These are phyloP conservation scores for Neonectria sp. DNA, from an alignment of 2,329 filamentous ascomycete genomes.

Conservation along the genomic window DNA sequence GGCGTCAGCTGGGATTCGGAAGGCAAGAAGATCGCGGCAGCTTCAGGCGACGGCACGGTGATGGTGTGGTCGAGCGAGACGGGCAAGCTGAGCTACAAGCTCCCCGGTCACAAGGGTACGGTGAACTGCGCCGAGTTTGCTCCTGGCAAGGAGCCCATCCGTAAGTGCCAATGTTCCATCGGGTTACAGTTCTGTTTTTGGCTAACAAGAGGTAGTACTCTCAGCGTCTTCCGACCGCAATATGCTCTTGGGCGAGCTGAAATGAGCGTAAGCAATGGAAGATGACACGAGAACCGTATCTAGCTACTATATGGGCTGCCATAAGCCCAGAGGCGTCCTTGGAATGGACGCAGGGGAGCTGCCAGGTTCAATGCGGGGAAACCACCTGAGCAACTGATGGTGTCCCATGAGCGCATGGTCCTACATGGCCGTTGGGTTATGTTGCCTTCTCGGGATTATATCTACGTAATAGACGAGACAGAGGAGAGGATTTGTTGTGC, in stretches of 20 bases:
- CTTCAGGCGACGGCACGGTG: constrained; percentile 91
- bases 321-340: constrained; percentile 24
- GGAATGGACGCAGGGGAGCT: background rate
- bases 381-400: background rate
- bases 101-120: constrained; percentile 94
- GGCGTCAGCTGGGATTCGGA: constrained; percentile 90
- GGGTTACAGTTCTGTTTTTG: background rate
- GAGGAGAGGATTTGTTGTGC: background rate
- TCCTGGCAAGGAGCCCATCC: constrained; percentile 85
- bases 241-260: constrained; percentile 85
- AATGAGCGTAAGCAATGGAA: constrained; percentile 56
- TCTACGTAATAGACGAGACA: background rate
- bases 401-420: background rate
- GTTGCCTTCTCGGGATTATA: background rate
- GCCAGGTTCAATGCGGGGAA: background rate
- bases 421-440: background rate
- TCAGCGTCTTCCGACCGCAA: constrained; percentile 92
- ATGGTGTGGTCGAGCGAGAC: constrained; percentile 91
- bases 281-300: constrained; percentile 54
- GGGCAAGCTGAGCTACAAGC: constrained; percentile 94
- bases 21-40: constrained; percentile 89
- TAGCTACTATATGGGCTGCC: background rate
- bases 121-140: constrained; percentile 97
- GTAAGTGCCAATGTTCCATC: constrained; percentile 68
- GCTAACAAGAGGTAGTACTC: constrained; percentile 75